Percentiles rank a stretch among this genome's conserved stretches.
Evolutionary conservation across 2,329 filamentous ascomycete species (phyloP).

Genomic region (Fusarium virguliforme): DNA sequence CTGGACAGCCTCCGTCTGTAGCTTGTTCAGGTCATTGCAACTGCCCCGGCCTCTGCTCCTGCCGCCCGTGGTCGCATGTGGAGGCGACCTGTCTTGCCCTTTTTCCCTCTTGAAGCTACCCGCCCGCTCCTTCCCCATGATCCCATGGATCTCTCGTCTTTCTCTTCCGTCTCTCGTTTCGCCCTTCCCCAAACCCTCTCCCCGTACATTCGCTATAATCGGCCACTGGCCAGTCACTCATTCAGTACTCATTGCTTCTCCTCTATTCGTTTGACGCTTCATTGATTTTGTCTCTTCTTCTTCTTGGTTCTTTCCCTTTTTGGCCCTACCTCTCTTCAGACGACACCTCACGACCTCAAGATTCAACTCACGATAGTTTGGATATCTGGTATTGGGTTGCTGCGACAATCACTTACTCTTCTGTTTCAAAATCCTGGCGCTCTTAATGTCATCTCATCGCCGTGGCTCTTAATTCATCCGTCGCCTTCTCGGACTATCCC

Average conservation of each 20-base stretch:
- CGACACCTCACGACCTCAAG: conserved; percentile 33
- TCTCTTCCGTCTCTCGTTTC: conserved; percentile 45
- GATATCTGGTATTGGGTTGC: conserved; percentile 35
- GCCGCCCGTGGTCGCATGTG: conserved; percentile 46
- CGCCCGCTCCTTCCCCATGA: conserved; percentile 45
- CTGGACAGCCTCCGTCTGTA: conserved; percentile 32
- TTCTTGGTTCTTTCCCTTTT: conserved; percentile 37
- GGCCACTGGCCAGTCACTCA: conserved; percentile 51
- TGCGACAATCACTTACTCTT: conserved; percentile 24
- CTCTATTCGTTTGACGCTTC: conserved; percentile 27
- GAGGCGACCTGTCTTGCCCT: conserved; percentile 45
- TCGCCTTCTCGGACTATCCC: conserved; percentile 31
- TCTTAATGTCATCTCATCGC: conserved; percentile 36
- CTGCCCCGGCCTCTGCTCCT: conserved; percentile 38
- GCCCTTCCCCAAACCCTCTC: conserved; percentile 38
- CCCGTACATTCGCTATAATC: conserved; percentile 50
- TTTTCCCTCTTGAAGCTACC: conserved; percentile 48
- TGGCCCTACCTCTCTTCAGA: conserved; percentile 29
- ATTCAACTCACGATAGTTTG: conserved; percentile 39
- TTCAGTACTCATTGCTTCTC: conserved; percentile 46
- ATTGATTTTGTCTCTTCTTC: conserved; percentile 34
- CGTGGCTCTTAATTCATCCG: conserved; percentile 37
- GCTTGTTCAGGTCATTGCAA: conserved; percentile 33
- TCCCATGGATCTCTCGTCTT: conserved; percentile 43
- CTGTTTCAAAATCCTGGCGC: conserved; percentile 22